Evolutionary conservation across 306 rosid genomes (phyloP), one percentile per base, ranked within the genome.

Genomic region (Elaeagnus macrophylla): DNA sequence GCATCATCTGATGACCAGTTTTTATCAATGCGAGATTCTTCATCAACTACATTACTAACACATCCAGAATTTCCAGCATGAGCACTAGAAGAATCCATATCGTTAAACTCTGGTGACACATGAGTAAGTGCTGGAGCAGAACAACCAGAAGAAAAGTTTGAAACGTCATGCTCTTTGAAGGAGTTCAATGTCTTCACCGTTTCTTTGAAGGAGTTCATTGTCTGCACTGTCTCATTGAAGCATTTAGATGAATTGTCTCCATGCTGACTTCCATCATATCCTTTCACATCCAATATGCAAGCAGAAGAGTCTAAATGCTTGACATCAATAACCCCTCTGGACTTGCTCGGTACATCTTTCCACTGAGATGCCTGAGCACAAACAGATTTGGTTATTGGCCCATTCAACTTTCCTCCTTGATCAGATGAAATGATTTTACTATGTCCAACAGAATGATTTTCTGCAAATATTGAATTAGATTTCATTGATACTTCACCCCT

Each of bases 261-360:
- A 66, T 8, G 39, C 59, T 69, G 77, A 48, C 59, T 65, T 46
- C 54, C 53, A n/a, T 72, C 74, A 57, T 48, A 60, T 51, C 60
- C 63, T 64, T 64, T 67, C 15, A 47, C 51, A 67, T 72, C 76
- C 50, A 75, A 57, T 51, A 56, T 42, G 50, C 60, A 51, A 62
- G 67, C 69, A 43, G 61, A 56, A 46, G 42, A 70, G 59, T 65
- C 80, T 39, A 58, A 60, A 49, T 60, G 57, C 25, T 19, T 17
- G 39, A 53, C 78, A 39, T 72, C 73, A 70, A 65, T 63, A 55
- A 56, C 67, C 60, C 60, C 75, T 66, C 75, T 78, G 52, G 59
- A 62, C 81, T 75, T 80, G 58, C 66, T 62, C 1, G 87, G 93
- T 51, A 83, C 87, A 51, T 77, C 93, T 75, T 69, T 72, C 93